Percentiles rank a stretch among this genome's conserved stretches.
Evolutionary conservation across 192 early-diverging fungal genomes (phyloP).

Genomic region (Coemansia sp.): DNA sequence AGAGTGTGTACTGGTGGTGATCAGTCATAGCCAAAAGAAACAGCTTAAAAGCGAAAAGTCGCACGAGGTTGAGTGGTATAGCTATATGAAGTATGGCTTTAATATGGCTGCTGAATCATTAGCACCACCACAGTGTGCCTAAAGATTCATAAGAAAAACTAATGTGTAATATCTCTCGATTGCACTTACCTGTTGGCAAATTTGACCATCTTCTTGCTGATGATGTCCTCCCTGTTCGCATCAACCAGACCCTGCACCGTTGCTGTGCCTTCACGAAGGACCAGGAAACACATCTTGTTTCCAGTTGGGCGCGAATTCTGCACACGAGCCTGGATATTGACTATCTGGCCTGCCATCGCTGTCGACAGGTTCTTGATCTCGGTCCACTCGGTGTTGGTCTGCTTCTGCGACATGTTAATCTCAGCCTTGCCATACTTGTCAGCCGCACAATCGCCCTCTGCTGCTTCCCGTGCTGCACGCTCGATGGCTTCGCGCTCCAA

Average conservation of each 20-base stretch:
- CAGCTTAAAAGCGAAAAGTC: background rate
- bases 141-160: too few relatives aligned
- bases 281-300: slow-evolving; percentile 81
- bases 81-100: too few relatives aligned
- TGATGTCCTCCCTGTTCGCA: slow-evolving; percentile 61
- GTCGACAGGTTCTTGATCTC: slow-evolving; percentile 65
- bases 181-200: slow-evolving; percentile 67
- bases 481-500: slow-evolving; percentile 62
- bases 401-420: slow-evolving; percentile 81
- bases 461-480: slow-evolving; percentile 61
- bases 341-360: slow-evolving; percentile 67
- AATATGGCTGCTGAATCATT: background rate
- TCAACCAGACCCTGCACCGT: slow-evolving; percentile 90
- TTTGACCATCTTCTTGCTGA: slow-evolving; percentile 97
- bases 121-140: too few relatives aligned
- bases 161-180: background rate
- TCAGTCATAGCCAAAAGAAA: background rate
- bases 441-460: slow-evolving; percentile 70
- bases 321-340: slow-evolving; percentile 86
- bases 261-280: slow-evolving; percentile 78
- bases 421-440: slow-evolving; percentile 86
- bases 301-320: slow-evolving; percentile 87
- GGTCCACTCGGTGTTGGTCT: slow-evolving; percentile 67
- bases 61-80: too few relatives aligned
- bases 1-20: background rate